phyloP scores from a whole-genome alignment of 495 filamentous ascomycete species.

The Podospora pseudopauciseta region DNA sequence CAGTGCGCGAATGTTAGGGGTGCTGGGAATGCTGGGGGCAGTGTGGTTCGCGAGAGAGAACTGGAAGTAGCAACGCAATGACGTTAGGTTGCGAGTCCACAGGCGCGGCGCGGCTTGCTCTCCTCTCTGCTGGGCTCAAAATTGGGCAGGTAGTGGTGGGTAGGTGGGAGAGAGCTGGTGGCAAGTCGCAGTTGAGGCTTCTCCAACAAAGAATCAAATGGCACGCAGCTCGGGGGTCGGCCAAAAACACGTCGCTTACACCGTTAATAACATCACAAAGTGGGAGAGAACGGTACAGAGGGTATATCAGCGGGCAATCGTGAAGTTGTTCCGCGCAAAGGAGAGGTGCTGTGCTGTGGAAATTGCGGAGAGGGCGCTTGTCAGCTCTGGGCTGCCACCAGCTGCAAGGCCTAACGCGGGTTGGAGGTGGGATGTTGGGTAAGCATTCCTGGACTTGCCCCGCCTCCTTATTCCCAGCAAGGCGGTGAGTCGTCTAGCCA shows the following conservation, averaged over 20 bases:
- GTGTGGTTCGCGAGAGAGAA: slow-evolving; percentile 12
- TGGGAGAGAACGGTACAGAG: background rate
- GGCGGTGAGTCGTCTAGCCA: background rate
- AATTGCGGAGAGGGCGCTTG: slow-evolving; percentile 5
- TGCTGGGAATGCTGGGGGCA: background rate
- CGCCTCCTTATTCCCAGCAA: background rate
- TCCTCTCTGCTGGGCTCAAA: slow-evolving; percentile 23
- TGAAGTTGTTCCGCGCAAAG: background rate
- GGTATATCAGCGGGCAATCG: background rate
- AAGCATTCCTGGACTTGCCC: background rate
- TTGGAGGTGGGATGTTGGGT: background rate
- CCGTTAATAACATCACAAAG: background rate
- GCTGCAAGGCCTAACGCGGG: slow-evolving; percentile 5
- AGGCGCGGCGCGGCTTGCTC: slow-evolving; percentile 12
- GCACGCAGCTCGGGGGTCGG: background rate
- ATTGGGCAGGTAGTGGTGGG: slow-evolving; percentile 25
- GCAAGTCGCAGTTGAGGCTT: slow-evolving; percentile 11
- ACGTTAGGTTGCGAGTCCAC: slow-evolving; percentile 22
- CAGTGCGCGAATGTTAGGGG: background rate
- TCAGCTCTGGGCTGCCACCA: background rate
- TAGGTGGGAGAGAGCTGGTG: background rate
- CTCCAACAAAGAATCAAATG: background rate
- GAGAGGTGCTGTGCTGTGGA: slow-evolving; percentile 1
- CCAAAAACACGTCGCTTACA: background rate
- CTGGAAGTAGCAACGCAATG: slow-evolving; percentile 17